These are phyloP conservation scores for Scheffersomyces parashehatae DNA, from an alignment of 1,139 yeast species.

Conservation along the genomic window DNA sequence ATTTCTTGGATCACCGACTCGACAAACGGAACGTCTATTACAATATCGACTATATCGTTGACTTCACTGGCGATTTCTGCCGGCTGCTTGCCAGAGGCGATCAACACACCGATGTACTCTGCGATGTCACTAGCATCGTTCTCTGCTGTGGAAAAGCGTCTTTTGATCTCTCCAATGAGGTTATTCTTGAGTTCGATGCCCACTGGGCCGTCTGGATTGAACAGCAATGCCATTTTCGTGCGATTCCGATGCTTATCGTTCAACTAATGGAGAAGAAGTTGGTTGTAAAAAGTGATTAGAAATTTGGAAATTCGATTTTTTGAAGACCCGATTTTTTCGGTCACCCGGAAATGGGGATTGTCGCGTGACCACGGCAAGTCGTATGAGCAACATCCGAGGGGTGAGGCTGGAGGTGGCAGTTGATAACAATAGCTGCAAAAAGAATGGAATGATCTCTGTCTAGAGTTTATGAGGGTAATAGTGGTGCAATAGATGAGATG, in stretches of 20 bases:
- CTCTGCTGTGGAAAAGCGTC: constrained; percentile 28
- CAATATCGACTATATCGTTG: constrained; percentile 62
- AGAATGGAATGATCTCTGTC: too few relatives aligned
- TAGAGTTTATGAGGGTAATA: too few relatives aligned
- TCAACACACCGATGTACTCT: constrained; percentile 72
- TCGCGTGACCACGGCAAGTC: not conserved
- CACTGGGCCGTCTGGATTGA: constrained; percentile 45
- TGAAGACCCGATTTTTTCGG: too few relatives aligned
- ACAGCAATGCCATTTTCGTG: constrained; percentile 22
- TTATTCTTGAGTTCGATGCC: constrained; percentile 39
- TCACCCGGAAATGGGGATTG: not conserved
- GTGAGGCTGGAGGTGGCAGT: too few relatives aligned
- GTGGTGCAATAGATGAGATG: too few relatives aligned
- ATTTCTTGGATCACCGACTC: constrained; percentile 59
- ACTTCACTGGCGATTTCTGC: constrained; percentile 68
- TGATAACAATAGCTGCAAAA: too few relatives aligned
- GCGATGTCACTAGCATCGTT: constrained; percentile 82
- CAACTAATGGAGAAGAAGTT: constrained; percentile 1
- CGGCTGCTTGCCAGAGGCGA: constrained; percentile 68
- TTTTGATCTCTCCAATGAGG: constrained; percentile 38
- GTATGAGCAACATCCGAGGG: not conserved
- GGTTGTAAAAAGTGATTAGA: not conserved
- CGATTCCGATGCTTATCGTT: not conserved
- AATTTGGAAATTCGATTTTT: not conserved
- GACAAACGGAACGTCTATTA: constrained; percentile 52